phyloP scores from a whole-genome alignment of 75 land plant genomes.

The Pseudotsuga menziesii region DNA sequence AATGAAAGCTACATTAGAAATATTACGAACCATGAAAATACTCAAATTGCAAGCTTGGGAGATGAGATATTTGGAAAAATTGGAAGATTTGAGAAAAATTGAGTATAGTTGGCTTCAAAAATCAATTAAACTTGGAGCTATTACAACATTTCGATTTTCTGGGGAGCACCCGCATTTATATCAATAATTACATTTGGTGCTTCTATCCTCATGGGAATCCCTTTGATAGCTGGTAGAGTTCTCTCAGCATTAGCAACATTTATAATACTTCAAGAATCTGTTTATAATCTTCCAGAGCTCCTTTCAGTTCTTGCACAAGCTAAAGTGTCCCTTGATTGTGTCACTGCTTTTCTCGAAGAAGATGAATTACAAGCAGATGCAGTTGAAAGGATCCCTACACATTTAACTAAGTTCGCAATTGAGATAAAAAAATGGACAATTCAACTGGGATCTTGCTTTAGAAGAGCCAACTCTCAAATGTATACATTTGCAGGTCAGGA shows the following conservation, averaged over 20 bases:
- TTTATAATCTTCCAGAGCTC: constrained; percentile 70
- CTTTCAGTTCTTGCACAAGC: constrained; percentile 50
- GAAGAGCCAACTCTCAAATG: constrained; percentile 44
- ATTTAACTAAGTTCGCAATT: constrained; percentile 38
- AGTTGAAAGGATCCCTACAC: constrained; percentile 32
- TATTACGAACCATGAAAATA: constrained; percentile 70
- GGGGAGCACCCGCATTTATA: constrained; percentile 74
- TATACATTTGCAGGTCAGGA: constrained; percentile 46
- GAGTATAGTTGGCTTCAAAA: constrained; percentile 68
- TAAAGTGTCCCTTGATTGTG: constrained; percentile 71
- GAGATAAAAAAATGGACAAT: constrained; percentile 54
- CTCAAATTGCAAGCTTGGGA: constrained; percentile 93
- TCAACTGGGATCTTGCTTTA: constrained; percentile 59
- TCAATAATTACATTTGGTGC: constrained; percentile 72
- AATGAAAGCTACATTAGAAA: constrained; percentile 91
- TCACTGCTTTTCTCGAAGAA: constrained; percentile 61
- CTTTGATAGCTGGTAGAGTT: constrained; percentile 73
- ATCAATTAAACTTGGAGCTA: constrained; percentile 33
- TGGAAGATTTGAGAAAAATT: constrained; percentile 44
- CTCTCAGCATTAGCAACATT: constrained; percentile 86
- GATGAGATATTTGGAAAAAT: constrained; percentile 40
- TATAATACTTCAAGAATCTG: constrained; percentile 72
- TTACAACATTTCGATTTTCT: constrained; percentile 68
- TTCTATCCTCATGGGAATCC: constrained; percentile 63
- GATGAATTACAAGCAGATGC: constrained; percentile 59